Conservation (phyloP, 176 grass and related monocot species). For the Triticum monococcum region DNA sequence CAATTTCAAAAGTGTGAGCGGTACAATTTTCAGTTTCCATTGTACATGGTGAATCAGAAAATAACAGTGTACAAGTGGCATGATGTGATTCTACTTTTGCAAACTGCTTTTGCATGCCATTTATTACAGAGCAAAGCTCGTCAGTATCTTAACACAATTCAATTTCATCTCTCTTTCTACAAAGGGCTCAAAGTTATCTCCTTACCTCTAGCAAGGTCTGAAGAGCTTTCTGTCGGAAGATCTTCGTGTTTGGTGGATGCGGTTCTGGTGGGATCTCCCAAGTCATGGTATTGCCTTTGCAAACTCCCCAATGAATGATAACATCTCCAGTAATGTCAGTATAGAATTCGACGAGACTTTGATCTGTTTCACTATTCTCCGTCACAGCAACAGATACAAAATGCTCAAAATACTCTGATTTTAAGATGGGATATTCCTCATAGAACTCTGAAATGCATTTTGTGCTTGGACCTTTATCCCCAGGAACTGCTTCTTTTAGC, state of each 20-base stretch:
- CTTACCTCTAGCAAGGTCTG: slow-evolving; percentile 87
- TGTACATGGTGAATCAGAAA: not conserved
- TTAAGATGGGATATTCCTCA: slow-evolving; percentile 74
- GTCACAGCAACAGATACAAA: slow-evolving; percentile 66
- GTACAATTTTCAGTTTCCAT: not conserved
- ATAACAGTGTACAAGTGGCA: not conserved
- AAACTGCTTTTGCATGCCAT: slow-evolving; percentile 5
- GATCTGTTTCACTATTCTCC: slow-evolving; percentile 44
- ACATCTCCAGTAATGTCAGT: slow-evolving; percentile 89
- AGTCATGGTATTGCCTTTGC: slow-evolving; percentile 58
- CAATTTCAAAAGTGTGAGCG: not conserved
- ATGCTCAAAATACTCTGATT: slow-evolving; percentile 69
- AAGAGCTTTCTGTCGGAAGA: slow-evolving; percentile 78
- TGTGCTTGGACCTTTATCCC: slow-evolving; percentile 28
- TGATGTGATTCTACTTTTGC: slow-evolving; percentile 1
- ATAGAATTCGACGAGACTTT: slow-evolving; percentile 74
- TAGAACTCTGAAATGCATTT: slow-evolving; percentile 54
- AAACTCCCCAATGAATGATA: slow-evolving; percentile 91
- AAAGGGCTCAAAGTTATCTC: slow-evolving; percentile 29
- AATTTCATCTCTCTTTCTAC: slow-evolving; percentile 33
- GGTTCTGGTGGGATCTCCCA: slow-evolving; percentile 84
- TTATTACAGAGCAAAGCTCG: not conserved
- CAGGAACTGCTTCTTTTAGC: slow-evolving; percentile 20
- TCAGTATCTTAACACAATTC: slow-evolving; percentile 8
- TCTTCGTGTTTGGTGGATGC: slow-evolving; percentile 74